phyloP scores from a whole-genome alignment of 73 alveolate species.

The Effrenium voratum region DNA sequence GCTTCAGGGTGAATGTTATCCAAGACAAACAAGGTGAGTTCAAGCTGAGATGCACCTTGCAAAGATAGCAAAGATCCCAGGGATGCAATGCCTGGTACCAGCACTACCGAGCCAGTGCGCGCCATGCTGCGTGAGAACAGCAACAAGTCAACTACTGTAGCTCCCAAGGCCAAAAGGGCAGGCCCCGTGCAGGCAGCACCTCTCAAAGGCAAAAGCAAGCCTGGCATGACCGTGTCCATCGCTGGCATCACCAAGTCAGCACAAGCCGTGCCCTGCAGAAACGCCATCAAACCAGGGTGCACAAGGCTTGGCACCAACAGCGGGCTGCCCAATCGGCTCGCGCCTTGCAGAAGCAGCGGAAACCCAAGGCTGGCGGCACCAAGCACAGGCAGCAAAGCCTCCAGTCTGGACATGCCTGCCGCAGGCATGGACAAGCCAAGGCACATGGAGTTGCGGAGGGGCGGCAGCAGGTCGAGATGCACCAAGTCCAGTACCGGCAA shows the following conservation, averaged over 20 bases:
- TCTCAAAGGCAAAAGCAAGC: neutral
- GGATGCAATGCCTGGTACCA: no score
- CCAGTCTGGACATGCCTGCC: neutral
- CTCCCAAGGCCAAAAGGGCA: neutral
- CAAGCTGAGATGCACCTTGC: constrained; percentile 23
- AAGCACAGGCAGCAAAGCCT: neutral
- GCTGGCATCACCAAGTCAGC: neutral
- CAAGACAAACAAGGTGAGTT: neutral
- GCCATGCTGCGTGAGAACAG: neutral
- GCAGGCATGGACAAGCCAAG: neutral
- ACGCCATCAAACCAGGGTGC: neutral
- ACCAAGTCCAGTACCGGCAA: neutral
- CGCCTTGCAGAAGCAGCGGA: neutral
- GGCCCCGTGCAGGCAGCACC: neutral
- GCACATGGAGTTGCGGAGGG: neutral
- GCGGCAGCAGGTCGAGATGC: neutral
- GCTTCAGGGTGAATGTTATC: neutral
- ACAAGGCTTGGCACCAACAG: neutral
- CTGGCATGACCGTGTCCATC: neutral
- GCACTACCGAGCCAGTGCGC: neutral
- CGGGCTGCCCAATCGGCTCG: neutral
- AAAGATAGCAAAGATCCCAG: neutral
- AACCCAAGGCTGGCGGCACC: neutral
- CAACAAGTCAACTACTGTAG: neutral
- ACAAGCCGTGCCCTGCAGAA: neutral